Conservation (phyloP, 139 green algal genomes). For the Chlamydomonas eustigma region DNA sequence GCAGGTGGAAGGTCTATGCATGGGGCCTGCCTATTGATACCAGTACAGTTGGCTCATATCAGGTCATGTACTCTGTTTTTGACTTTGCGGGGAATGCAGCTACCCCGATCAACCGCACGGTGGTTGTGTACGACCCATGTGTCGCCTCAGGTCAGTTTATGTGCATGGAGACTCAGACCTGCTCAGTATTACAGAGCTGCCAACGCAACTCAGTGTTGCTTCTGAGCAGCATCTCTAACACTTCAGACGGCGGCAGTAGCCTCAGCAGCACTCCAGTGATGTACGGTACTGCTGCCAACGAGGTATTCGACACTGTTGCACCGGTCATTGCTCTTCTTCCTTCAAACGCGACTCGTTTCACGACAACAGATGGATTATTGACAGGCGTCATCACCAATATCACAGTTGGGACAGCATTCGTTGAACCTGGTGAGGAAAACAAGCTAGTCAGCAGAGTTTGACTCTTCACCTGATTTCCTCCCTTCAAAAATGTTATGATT, state of each 20-base stretch:
- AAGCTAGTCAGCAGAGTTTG: too few relatives aligned
- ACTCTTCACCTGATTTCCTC: too few relatives aligned
- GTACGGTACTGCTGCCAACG: neutral
- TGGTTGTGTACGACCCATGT: slow-evolving; percentile 29
- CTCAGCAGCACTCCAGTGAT: neutral
- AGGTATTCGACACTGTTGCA: neutral
- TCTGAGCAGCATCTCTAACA: neutral
- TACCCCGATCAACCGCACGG: neutral
- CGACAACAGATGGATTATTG: neutral
- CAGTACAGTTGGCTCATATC: neutral
- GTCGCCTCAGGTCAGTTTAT: slow-evolving; percentile 15
- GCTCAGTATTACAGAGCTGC: slow-evolving; percentile 23
- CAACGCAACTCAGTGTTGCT: neutral
- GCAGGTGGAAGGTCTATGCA: slow-evolving; percentile 1
- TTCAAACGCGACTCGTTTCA: neutral
- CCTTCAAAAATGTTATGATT: neutral
- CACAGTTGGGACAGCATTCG: neutral
- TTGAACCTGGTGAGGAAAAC: neutral
- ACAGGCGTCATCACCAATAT: slow-evolving; percentile 23
- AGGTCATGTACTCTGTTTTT: slow-evolving; percentile 28
- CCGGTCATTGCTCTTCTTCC: slow-evolving; percentile 15
- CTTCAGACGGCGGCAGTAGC: neutral
- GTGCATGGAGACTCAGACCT: slow-evolving; percentile 9
- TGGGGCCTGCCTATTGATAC: slow-evolving; percentile 15
- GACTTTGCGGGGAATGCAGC: slow-evolving; percentile 26